Percentiles rank a stretch among this genome's conserved stretches.
These are phyloP conservation scores for Pichia scutulata DNA, from an alignment of 805 yeast species.

Conservation along the genomic window DNA sequence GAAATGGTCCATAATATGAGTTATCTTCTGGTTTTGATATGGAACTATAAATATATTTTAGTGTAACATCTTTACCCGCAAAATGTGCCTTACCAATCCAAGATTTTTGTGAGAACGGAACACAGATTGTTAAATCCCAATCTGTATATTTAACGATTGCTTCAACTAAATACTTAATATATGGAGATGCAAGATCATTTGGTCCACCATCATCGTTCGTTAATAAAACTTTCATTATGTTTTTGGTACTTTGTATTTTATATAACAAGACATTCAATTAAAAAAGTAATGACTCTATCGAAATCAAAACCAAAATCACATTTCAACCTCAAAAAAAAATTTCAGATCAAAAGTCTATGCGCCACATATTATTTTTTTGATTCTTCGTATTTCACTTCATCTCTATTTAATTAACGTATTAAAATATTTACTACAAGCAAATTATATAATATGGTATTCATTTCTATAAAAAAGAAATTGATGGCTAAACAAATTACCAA, in stretches of 20 bases:
- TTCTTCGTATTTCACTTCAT: background rate
- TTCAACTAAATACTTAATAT: slow-evolving; percentile 71
- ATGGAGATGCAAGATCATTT: slow-evolving; percentile 71
- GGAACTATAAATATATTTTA: slow-evolving; percentile 58
- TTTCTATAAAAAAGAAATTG: background rate
- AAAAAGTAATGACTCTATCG: background rate
- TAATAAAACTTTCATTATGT: slow-evolving; percentile 30
- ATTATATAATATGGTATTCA: background rate
- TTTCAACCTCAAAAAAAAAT: no score
- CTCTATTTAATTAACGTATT: background rate
- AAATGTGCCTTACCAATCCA: slow-evolving; percentile 99
- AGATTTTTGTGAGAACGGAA: slow-evolving; percentile 81
- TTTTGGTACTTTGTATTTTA: background rate
- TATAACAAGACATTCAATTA: background rate
- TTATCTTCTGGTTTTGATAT: slow-evolving; percentile 37
- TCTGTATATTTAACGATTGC: slow-evolving; percentile 57
- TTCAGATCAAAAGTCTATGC: background rate
- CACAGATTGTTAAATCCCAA: slow-evolving; percentile 79
- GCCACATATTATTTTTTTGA: background rate
- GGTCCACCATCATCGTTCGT: slow-evolving; percentile 98
- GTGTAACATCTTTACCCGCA: slow-evolving; percentile 60
- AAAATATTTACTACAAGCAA: background rate
- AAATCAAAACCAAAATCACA: background rate
- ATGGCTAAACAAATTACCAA: slow-evolving; percentile 3
- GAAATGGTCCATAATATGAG: slow-evolving; percentile 62